A percentile compares a stretch with the other conserved stretches of the same genome.
These are phyloP conservation scores for Vickermania spadyakhi DNA, from an alignment of 208 protist genomes.

Conservation along the genomic window DNA sequence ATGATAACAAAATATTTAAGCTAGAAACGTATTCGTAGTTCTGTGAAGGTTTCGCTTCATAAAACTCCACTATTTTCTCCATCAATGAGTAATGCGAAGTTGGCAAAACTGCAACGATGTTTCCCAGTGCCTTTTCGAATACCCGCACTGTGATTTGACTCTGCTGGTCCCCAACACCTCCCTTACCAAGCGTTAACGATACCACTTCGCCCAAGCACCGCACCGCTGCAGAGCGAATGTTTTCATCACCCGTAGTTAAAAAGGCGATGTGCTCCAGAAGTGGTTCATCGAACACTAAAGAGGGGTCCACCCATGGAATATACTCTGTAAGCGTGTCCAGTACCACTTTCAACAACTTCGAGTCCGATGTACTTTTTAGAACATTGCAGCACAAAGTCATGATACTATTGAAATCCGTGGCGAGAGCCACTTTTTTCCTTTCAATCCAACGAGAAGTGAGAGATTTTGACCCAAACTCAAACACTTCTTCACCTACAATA, in stretches of 20 bases:
- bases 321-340: conserved; percentile 74
- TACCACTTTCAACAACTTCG: conserved; percentile 42
- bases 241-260: conserved; percentile 28
- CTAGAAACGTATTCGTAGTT: conserved; percentile 88
- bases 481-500: conserved; percentile 96
- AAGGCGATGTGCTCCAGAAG: conserved; percentile 38
- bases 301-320: conserved; percentile 79
- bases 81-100: conserved; percentile 55
- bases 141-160: conserved; percentile 42
- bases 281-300: conserved; percentile 54
- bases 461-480: conserved; percentile 95
- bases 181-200: conserved; percentile 22
- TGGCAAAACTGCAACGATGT: conserved; percentile 60
- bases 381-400: conserved; percentile 91
- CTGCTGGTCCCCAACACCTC: conserved; percentile 49
- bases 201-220: conserved; percentile 71
- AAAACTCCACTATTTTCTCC: conserved; percentile 46
- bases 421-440: conserved; percentile 93
- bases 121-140: conserved; percentile 51
- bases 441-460: conserved; percentile 94
- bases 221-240: conserved; percentile 34
- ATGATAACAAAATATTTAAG: conserved; percentile 90
- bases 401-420: conserved; percentile 93
- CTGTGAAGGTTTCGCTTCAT: conserved; percentile 30
- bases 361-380: conserved; percentile 29